Evolutionary conservation across 768 basidiomycete species (phyloP).

Genomic region (Rhizopogon roseolus): DNA sequence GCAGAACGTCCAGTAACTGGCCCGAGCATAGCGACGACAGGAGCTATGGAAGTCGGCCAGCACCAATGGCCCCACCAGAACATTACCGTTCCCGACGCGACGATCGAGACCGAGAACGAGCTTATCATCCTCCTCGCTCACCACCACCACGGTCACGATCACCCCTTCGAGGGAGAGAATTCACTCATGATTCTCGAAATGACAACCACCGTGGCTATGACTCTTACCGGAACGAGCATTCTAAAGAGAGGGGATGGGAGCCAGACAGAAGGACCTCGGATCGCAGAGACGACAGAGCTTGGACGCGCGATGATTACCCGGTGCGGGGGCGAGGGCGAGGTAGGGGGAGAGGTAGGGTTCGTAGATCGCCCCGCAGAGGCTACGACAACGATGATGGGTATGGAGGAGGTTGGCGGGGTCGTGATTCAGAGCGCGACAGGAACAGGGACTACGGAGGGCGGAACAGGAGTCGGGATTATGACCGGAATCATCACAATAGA

Average conservation of each 20-base stretch:
- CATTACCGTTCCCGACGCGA: slow-evolving; percentile 17
- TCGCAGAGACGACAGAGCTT: slow-evolving; percentile 3
- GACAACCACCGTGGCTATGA: not conserved
- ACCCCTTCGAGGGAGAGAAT: not conserved
- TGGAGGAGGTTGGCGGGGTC: not conserved
- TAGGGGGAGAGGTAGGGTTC: not conserved
- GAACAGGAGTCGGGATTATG: slow-evolving; percentile 13
- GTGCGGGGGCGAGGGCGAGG: not conserved
- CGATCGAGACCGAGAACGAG: slow-evolving; percentile 20
- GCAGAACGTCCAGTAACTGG: slow-evolving; percentile 14
- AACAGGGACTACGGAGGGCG: slow-evolving; percentile 15
- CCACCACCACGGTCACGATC: not conserved
- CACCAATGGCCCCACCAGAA: slow-evolving; percentile 18
- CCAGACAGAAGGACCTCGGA: not conserved
- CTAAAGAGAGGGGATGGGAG: slow-evolving; percentile 1
- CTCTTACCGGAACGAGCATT: not conserved
- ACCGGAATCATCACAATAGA: slow-evolving; percentile 9
- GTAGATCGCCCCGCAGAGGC: not conserved
- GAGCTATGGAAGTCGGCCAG: slow-evolving; percentile 11
- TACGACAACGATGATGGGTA: not conserved
- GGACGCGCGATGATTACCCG: not conserved
- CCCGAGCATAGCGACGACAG: slow-evolving; percentile 20
- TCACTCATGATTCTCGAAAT: not conserved
- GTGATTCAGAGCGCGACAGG: slow-evolving; percentile 15
- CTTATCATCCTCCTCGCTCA: slow-evolving; percentile 9